These are phyloP conservation scores for Fusarium sp. DNA, from an alignment of 2,329 filamentous ascomycete species.

Conservation along the genomic window DNA sequence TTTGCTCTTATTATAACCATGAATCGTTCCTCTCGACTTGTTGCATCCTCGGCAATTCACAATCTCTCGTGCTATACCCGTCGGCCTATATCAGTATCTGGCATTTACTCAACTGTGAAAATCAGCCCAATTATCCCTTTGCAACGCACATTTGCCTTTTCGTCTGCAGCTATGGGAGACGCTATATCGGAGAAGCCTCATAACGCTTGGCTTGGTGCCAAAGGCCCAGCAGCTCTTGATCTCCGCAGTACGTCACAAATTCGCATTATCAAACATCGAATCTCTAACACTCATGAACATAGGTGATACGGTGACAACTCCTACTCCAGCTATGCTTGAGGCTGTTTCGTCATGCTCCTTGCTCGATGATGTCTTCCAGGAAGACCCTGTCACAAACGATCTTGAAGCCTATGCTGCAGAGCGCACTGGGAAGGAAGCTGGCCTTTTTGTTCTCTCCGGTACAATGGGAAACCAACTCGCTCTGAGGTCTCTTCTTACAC, in stretches of 20 bases:
- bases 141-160: slow-evolving; percentile 29
- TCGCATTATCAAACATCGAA: not conserved
- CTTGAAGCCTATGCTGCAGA: slow-evolving; percentile 81
- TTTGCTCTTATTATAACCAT: slow-evolving; percentile 20
- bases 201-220: slow-evolving; percentile 56
- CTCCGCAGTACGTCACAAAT: slow-evolving; percentile 54
- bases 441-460: slow-evolving; percentile 85
- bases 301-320: slow-evolving; percentile 74
- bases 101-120: not conserved
- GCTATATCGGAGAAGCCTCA: slow-evolving; percentile 32
- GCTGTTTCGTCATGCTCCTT: slow-evolving; percentile 82
- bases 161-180: slow-evolving; percentile 35
- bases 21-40: slow-evolving; percentile 21
- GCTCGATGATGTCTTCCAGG: slow-evolving; percentile 85
- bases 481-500: slow-evolving; percentile 79
- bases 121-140: not conserved
- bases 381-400: slow-evolving; percentile 81
- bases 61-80: slow-evolving; percentile 1
- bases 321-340: slow-evolving; percentile 83
- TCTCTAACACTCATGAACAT: slow-evolving; percentile 35
- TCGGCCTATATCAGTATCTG: not conserved
- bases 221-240: slow-evolving; percentile 56
- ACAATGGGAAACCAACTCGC: slow-evolving; percentile 96
- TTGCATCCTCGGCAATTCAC: slow-evolving; percentile 10
- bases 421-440: slow-evolving; percentile 80